phyloP scores from a whole-genome alignment of 805 yeast genomes.

The Kregervanrija fluxuum region DNA sequence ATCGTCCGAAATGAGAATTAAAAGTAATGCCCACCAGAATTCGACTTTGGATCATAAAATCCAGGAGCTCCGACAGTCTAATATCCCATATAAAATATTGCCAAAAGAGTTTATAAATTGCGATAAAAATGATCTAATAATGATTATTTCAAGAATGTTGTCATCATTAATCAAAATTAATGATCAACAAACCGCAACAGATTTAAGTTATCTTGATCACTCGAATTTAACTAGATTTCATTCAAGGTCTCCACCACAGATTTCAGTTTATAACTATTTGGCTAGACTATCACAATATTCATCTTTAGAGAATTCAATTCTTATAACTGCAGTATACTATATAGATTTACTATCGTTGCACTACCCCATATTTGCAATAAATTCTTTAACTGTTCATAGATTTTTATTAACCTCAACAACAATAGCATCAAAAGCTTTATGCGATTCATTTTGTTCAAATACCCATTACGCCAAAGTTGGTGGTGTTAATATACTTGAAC shows the following conservation, averaged over 20 bases:
- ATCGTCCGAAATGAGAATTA: too few species aligned
- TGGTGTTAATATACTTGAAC: conserved; percentile 76
- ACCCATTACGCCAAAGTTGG: conserved; percentile 94
- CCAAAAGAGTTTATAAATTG: conserved; percentile 57
- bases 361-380: conserved; percentile 73
- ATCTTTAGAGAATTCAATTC: conserved; percentile 74
- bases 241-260: conserved; percentile 86
- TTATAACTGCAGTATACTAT: conserved; percentile 79
- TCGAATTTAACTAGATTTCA: conserved; percentile 76
- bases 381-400: conserved; percentile 89
- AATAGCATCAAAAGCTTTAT: conserved; percentile 81
- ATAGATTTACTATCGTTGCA: conserved; percentile 77
- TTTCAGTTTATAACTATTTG: conserved; percentile 72
- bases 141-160: conserved; percentile 73
- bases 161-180: conserved; percentile 67
- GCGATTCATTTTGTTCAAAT: conserved; percentile 92
- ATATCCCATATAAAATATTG: conserved; percentile 17
- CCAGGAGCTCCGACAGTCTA: too few species aligned
- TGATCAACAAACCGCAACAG: conserved; percentile 38
- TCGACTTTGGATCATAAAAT: too few species aligned
- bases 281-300: conserved; percentile 76
- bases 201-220: conserved; percentile 26
- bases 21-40: too few species aligned
- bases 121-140: conserved; percentile 61
- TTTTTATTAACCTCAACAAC: conserved; percentile 86